Evolutionary conservation across 768 basidiomycete genomes (phyloP).

Genomic region (Pseudohyphozyma bogoriensis): DNA sequence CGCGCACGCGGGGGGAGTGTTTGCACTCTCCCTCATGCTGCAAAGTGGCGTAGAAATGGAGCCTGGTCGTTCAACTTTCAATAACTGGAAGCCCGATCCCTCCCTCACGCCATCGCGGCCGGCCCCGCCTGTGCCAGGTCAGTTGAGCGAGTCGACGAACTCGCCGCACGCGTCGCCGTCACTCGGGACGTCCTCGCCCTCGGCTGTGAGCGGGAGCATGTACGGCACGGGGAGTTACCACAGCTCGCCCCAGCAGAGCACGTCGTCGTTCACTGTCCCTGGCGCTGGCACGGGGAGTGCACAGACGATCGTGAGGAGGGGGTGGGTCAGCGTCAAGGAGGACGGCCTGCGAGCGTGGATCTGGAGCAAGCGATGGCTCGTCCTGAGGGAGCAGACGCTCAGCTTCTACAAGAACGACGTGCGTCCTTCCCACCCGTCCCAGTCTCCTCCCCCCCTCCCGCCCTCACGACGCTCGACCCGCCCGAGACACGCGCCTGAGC

Average conservation of each 20-base stretch:
- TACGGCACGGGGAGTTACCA: too few species aligned
- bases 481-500: not conserved
- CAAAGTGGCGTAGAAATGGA: too few species aligned
- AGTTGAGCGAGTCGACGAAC: not conserved
- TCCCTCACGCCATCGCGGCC: constrained; percentile 5
- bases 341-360: constrained; percentile 85
- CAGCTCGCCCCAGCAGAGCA: not conserved
- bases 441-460: too few species aligned
- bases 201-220: too few species aligned
- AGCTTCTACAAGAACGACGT: constrained; percentile 88
- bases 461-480: not conserved
- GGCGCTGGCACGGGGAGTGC: constrained; percentile 1
- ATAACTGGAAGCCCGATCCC: too few species aligned
- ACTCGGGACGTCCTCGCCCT: not conserved
- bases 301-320: constrained; percentile 37
- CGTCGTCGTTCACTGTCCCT: not conserved
- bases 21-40: too few species aligned
- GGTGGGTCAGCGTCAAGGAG: constrained; percentile 80
- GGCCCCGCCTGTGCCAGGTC: constrained; percentile 4
- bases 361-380: constrained; percentile 82
- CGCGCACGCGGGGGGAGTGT: too few species aligned
- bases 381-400: constrained; percentile 68
- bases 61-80: too few species aligned
- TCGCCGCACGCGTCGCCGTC: not conserved
- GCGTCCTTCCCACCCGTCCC: constrained; percentile 34